phyloP scores from a whole-genome alignment of 345 rosid species.

The Carallia pectinifolia region DNA sequence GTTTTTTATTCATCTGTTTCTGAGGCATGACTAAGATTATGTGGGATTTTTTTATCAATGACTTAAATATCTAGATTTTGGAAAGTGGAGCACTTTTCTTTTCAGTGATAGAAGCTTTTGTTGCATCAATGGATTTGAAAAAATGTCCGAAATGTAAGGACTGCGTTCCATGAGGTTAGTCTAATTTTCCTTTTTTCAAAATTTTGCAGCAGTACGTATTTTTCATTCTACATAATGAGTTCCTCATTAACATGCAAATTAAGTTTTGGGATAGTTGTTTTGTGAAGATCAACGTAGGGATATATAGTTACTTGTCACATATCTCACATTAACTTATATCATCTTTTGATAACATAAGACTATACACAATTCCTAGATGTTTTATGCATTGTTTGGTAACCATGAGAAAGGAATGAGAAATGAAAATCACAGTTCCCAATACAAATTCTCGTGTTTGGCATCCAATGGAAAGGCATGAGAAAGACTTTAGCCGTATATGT shows the following conservation, averaged over 20 bases:
- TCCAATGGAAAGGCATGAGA: too few species aligned
- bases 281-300: too few species aligned
- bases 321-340: background rate
- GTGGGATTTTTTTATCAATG: slow-evolving; percentile 89
- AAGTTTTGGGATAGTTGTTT: too few species aligned
- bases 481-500: too few species aligned
- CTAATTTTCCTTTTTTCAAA: slow-evolving; percentile 4
- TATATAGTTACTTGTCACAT: background rate
- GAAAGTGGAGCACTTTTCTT: slow-evolving; percentile 96
- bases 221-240: background rate
- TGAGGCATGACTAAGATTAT: slow-evolving; percentile 61
- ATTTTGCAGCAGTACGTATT: background rate
- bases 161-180: slow-evolving; percentile 92
- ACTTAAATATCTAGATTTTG: slow-evolving; percentile 55
- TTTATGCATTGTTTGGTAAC: too few species aligned
- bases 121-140: slow-evolving; percentile 96
- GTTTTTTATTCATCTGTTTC: background rate
- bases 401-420: too few species aligned
- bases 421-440: too few species aligned
- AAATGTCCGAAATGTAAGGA: slow-evolving; percentile 98
- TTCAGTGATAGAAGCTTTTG: slow-evolving; percentile 94
- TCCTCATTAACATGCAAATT: background rate
- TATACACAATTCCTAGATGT: too few species aligned
- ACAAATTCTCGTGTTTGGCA: too few species aligned
- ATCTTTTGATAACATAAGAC: too few species aligned